Base-by-base conservation (phyloP, 2,329 filamentous ascomycete species). In the Venturia effusa region DNA sequence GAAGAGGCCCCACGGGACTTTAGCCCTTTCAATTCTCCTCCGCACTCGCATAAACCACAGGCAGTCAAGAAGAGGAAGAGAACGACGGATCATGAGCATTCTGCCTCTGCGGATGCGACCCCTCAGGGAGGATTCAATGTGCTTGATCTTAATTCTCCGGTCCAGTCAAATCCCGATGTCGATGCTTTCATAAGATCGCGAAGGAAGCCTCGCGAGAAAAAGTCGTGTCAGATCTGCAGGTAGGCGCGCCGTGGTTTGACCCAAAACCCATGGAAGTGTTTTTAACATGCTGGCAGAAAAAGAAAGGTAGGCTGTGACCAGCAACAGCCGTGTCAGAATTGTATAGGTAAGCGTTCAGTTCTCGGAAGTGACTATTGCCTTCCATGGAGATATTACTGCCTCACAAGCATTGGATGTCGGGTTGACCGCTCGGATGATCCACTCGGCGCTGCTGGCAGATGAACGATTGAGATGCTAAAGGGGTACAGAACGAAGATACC, bases 171-270 rank as follows among this genome's bases (percentile, higher is more conserved):
- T 57, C 45, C 61, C n/a, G 61, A 63, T 59, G 30, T 64, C 5
- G 59, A 64, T 39, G 43, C 59, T 32, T 64, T 64, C 30, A 61
- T 64, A 24, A 63, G 62, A 19, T 64, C 62, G 8, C 81, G 81
- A 71, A 73, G 79, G 57, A 81, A 81, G 68, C 78, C 78, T 57
- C 72, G 79, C 37, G 79, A 81, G 71, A 79, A 81, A 72, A 81
- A 81, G 73, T 78, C 78, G 57, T 80, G 79, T 70, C 80, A 81
- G 70, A 78, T 79, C 63, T 81, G 79, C 69, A 73, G 79, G 54
- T 78, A 74, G 4, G 30, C 40, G 24, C 40, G 24, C 22, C 24
- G n/a, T 32, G 24, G 24, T 41, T 4, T 54, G 37, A 27, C 34
- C 34, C 15, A 61, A 11, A 15, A 24, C 13, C 13, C 34, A 37